These are phyloP conservation scores for Wickerhamiella azyma DNA, from an alignment of 805 yeast species.

Conservation along the genomic window DNA sequence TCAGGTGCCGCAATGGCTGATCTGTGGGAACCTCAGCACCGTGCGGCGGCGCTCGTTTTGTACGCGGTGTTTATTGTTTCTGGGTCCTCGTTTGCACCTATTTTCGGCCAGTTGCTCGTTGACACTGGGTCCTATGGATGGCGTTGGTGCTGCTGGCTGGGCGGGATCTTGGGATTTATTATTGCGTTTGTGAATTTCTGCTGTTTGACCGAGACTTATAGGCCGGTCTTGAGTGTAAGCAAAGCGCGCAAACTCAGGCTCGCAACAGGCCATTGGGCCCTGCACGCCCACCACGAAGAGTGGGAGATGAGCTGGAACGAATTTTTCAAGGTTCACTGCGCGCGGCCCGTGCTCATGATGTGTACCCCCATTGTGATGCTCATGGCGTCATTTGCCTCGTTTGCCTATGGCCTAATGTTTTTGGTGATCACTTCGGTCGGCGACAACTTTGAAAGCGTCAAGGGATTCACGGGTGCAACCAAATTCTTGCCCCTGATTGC, in stretches of 20 bases:
- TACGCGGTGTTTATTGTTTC: constrained; percentile 36
- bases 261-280: constrained; percentile 63
- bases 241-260: constrained; percentile 56
- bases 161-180: constrained; percentile 30
- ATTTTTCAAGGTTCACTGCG: constrained; percentile 54
- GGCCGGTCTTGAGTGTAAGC: constrained; percentile 38
- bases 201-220: constrained; percentile 27
- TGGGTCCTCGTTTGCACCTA: constrained; percentile 35
- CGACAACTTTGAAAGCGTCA: constrained; percentile 22
- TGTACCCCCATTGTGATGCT: constrained; percentile 34
- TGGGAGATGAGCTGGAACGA: constrained; percentile 57
- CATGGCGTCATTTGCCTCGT: constrained; percentile 31
- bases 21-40: constrained; percentile 35
- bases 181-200: constrained; percentile 29
- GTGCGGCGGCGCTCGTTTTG: constrained; percentile 41
- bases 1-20: constrained; percentile 52
- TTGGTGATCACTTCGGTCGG: constrained; percentile 31
- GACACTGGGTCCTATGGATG: constrained; percentile 35
- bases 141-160: constrained; percentile 45
- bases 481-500: constrained; percentile 26
- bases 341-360: constrained; percentile 69
- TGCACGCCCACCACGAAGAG: constrained; percentile 89
- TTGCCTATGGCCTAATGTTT: constrained; percentile 34
- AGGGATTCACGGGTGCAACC: constrained; percentile 25
- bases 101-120: constrained; percentile 27